Evolutionary conservation across 192 early-diverging fungal species (phyloP).

Genomic region (Endogone sp.): DNA sequence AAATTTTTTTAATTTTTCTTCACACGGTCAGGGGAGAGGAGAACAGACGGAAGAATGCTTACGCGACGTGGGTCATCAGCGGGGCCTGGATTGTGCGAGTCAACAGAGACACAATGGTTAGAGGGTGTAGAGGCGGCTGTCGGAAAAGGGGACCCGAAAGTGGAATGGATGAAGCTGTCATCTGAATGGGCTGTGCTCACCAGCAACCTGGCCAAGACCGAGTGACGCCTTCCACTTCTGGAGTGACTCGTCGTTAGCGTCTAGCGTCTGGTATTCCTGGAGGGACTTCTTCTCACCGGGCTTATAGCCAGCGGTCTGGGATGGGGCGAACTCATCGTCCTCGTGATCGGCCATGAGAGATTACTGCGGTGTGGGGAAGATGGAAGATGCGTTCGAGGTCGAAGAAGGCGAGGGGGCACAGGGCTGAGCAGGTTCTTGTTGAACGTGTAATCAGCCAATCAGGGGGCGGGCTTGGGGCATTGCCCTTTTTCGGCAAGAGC

Average conservation of each 20-base stretch:
- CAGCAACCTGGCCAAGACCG: conserved; percentile 60
- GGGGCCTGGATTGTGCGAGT: not conserved
- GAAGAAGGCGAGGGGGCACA: not conserved
- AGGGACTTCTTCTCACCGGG: conserved; percentile 89
- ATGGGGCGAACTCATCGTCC: conserved; percentile 73
- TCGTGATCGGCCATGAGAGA: conserved; percentile 41
- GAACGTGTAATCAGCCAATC: not conserved
- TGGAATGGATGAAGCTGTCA: not conserved
- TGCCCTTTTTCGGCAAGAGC: too few species aligned
- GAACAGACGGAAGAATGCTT: too few species aligned
- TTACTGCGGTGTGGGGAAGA: not conserved
- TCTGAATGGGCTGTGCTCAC: conserved; percentile 29
- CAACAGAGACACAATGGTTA: not conserved
- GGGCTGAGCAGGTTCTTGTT: not conserved
- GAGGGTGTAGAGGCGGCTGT: not conserved
- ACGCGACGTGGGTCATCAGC: not conserved
- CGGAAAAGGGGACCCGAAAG: not conserved
- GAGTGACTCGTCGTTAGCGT: conserved; percentile 90
- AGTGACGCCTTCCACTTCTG: conserved; percentile 96
- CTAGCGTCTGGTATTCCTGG: conserved; percentile 78
- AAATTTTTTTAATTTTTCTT: too few species aligned
- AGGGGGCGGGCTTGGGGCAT: not conserved
- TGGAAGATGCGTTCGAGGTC: not conserved
- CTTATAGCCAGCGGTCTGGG: conserved; percentile 84
- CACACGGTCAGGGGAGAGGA: too few species aligned